phyloP scores from a whole-genome alignment of 2,329 filamentous ascomycete species.

The Stemphylium lycopersici region DNA sequence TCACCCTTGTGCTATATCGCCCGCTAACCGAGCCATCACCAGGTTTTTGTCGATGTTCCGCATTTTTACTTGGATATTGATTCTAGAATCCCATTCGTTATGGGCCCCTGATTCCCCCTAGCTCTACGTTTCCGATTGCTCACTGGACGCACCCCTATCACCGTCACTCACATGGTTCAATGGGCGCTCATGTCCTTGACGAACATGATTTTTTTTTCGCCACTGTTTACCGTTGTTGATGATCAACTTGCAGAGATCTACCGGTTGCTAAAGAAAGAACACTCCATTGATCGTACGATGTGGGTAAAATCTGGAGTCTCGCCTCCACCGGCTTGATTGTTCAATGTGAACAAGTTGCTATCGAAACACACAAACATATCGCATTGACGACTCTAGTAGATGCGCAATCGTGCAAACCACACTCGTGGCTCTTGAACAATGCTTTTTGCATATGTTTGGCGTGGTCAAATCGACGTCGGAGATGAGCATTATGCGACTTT shows the following conservation, averaged over 20 bases:
- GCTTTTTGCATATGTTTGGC: constrained; percentile 4
- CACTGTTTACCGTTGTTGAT: constrained; percentile 17
- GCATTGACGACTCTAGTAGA: background rate
- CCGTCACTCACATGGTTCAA: constrained; percentile 32
- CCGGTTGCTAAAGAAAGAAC: constrained; percentile 18
- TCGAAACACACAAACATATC: background rate
- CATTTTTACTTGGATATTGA: constrained; percentile 12
- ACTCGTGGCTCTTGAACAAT: constrained; percentile 1
- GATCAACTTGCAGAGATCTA: constrained; percentile 2
- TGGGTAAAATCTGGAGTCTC: constrained; percentile 3
- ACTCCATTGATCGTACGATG: background rate
- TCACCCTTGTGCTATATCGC: constrained; percentile 37
- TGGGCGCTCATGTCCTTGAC: constrained; percentile 15
- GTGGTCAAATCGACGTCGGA: constrained; percentile 23
- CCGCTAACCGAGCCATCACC: constrained; percentile 20
- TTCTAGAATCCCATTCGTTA: constrained; percentile 24
- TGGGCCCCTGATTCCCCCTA: constrained; percentile 14
- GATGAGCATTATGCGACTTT: constrained; percentile 35
- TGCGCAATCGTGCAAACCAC: constrained; percentile 1
- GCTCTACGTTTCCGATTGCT: constrained; percentile 15
- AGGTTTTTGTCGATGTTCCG: constrained; percentile 11
- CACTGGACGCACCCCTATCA: constrained; percentile 26
- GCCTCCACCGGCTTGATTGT: constrained; percentile 1
- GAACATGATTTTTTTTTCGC: constrained; percentile 19
- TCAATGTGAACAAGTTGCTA: background rate